Percentiles rank a stretch among this genome's conserved stretches.
Conservation (phyloP, 1,284 basidiomycete species). For the Sporisorium scitamineum region DNA sequence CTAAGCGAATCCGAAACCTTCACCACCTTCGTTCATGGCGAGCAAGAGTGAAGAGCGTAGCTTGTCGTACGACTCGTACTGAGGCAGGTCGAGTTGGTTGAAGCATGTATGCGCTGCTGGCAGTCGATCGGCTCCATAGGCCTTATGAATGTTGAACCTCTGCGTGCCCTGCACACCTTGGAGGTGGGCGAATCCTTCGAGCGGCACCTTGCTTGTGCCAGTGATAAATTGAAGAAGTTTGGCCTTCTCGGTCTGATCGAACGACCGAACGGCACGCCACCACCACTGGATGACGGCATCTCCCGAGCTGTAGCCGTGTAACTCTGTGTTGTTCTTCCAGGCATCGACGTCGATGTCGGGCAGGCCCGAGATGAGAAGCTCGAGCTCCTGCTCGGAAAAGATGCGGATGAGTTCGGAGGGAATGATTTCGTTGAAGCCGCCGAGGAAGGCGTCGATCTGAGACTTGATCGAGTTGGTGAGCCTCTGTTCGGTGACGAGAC, state of each 20-base stretch:
- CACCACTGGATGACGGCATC: conserved; percentile 98
- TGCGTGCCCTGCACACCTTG: conserved; percentile 95
- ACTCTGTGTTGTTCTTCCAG: conserved; percentile 94
- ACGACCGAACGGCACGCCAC: conserved; percentile 98
- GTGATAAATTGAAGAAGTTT: conserved; percentile 92
- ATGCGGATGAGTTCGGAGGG: conserved; percentile 74
- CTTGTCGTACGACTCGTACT: conserved; percentile 68
- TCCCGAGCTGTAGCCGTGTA: conserved; percentile 79
- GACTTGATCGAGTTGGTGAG: conserved; percentile 85
- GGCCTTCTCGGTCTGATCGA: conserved; percentile 94
- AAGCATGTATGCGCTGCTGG: conserved; percentile 89
- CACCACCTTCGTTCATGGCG: conserved; percentile 68
- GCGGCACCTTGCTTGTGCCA: conserved; percentile 87
- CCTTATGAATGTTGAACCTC: conserved; percentile 94
- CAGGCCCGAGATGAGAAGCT: conserved; percentile 95
- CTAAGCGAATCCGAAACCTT: conserved; percentile 69
- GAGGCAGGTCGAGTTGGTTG: conserved; percentile 70
- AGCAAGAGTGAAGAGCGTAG: conserved; percentile 49
- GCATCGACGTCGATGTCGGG: conserved; percentile 99
- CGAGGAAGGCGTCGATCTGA: conserved; percentile 80
- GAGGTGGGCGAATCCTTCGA: conserved; percentile 90
- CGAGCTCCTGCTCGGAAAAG: conserved; percentile 97
- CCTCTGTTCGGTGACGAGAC: conserved; percentile 88
- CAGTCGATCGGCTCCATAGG: conserved; percentile 86
- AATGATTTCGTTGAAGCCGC: conserved; percentile 95